Percentiles rank a stretch among this genome's conserved stretches.
These are phyloP conservation scores for Backusella luteola DNA, from an alignment of 192 early-diverging fungal species.

Conservation along the genomic window DNA sequence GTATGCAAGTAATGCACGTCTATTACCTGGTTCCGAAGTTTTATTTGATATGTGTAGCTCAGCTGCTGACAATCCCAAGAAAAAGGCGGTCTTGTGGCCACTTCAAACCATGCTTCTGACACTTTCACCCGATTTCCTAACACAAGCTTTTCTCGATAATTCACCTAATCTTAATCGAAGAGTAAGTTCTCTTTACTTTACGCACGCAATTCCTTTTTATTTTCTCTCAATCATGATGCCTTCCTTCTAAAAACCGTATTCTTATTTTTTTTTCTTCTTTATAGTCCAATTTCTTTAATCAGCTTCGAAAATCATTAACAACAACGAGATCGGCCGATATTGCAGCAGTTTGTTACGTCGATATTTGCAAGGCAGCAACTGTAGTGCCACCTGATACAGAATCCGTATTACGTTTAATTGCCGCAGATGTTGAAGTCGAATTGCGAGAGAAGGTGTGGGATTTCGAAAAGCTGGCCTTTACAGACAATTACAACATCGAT, in stretches of 20 bases:
- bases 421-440: constrained; percentile 68
- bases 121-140: constrained; percentile 78
- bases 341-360: constrained; percentile 67
- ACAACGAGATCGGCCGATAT: constrained; percentile 56
- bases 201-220: too few relatives aligned
- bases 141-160: constrained; percentile 56
- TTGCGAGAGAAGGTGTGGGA: constrained; percentile 48
- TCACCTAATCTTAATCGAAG: constrained; percentile 45
- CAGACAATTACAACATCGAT: constrained; percentile 58
- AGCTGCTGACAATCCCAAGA: constrained; percentile 50
- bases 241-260: background rate
- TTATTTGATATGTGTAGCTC: constrained; percentile 71
- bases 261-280: background rate
- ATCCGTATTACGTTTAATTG: constrained; percentile 56
- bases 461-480: background rate
- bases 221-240: too few relatives aligned
- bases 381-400: constrained; percentile 59
- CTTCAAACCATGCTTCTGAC: constrained; percentile 79
- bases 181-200: constrained; percentile 2
- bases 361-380: constrained; percentile 68
- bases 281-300: constrained; percentile 52
- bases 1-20: constrained; percentile 50
- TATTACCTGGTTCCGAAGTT: constrained; percentile 63
- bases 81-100: constrained; percentile 80
- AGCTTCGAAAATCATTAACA: constrained; percentile 48